Evolutionary conservation across 2,329 filamentous ascomycete genomes (phyloP).

Genomic region (Sarocladium brachiariae): DNA sequence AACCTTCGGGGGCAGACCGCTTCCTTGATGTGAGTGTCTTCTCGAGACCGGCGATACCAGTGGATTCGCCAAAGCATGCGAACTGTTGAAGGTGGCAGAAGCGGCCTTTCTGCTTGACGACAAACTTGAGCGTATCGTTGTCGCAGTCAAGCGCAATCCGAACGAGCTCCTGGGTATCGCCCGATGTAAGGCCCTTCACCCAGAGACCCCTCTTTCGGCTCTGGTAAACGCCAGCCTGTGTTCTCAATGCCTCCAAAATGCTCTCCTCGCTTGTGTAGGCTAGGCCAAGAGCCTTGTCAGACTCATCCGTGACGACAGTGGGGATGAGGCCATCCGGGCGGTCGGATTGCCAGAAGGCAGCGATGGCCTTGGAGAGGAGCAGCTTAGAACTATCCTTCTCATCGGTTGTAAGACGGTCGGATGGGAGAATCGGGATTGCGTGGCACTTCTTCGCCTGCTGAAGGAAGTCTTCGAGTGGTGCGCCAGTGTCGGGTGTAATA

Average conservation of each 20-base stretch:
- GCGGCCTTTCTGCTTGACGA: constrained; percentile 80
- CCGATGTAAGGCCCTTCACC: constrained; percentile 94
- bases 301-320: constrained; percentile 86
- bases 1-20: constrained; percentile 74
- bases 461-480: constrained; percentile 39
- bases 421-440: constrained; percentile 69
- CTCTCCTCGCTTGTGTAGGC: constrained; percentile 95
- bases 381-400: constrained; percentile 49
- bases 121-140: constrained; percentile 83
- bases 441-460: constrained; percentile 40
- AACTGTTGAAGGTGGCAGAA: constrained; percentile 94
- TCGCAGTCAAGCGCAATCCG: constrained; percentile 87
- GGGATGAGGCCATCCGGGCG: constrained; percentile 77
- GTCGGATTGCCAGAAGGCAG: constrained; percentile 72
- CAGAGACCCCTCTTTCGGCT: constrained; percentile 92
- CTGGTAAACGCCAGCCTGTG: constrained; percentile 79
- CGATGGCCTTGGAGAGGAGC: constrained; percentile 62
- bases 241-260: constrained; percentile 76
- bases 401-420: constrained; percentile 61
- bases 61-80: constrained; percentile 84
- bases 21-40: constrained; percentile 81
- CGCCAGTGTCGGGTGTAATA: constrained; percentile 41
- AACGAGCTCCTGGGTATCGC: constrained; percentile 85
- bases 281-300: constrained; percentile 74
- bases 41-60: constrained; percentile 76